Conservation (phyloP, 2,329 filamentous ascomycete species). For the Ophiostoma piceae region DNA sequence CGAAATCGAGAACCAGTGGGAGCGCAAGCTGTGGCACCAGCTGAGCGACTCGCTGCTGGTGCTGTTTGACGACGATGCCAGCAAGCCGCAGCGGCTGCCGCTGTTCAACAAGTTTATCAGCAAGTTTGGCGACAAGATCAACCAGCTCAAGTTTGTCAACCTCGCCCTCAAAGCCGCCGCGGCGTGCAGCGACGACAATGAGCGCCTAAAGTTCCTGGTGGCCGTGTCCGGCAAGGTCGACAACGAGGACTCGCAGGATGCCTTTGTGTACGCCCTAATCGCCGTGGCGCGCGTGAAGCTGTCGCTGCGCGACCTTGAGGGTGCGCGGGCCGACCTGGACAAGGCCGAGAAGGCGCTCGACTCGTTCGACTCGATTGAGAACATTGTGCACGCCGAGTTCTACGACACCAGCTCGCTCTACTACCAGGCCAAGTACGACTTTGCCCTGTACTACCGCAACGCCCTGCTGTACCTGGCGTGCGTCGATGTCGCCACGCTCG, state of each 20-base stretch:
- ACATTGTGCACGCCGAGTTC: conserved; percentile 90
- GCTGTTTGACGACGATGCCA: conserved; percentile 80
- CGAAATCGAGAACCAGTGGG: conserved; percentile 93
- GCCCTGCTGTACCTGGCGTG: conserved; percentile 96
- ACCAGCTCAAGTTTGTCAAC: conserved; percentile 93
- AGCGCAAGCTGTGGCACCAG: conserved; percentile 98
- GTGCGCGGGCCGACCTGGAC: conserved; percentile 80
- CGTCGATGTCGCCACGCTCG: conserved; percentile 73
- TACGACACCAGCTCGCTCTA: conserved; percentile 94
- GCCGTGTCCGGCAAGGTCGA: conserved; percentile 82
- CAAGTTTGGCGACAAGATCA: conserved; percentile 97
- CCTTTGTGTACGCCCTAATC: conserved; percentile 87
- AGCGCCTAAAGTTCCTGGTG: conserved; percentile 79
- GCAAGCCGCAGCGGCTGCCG: conserved; percentile 74
- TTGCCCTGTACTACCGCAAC: conserved; percentile 94
- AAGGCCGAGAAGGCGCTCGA: conserved; percentile 83
- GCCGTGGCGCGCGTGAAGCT: conserved; percentile 86
- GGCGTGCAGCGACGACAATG: conserved; percentile 79
- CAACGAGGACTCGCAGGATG: conserved; percentile 88
- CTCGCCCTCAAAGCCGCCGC: conserved; percentile 81
- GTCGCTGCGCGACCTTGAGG: conserved; percentile 70
- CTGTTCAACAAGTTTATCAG: conserved; percentile 94
- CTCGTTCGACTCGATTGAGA: conserved; percentile 89
- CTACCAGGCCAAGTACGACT: conserved; percentile 89
- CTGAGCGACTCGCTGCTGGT: conserved; percentile 82